phyloP scores from a whole-genome alignment of 257 asterid species.

The Solanum ahanhuiri region DNA sequence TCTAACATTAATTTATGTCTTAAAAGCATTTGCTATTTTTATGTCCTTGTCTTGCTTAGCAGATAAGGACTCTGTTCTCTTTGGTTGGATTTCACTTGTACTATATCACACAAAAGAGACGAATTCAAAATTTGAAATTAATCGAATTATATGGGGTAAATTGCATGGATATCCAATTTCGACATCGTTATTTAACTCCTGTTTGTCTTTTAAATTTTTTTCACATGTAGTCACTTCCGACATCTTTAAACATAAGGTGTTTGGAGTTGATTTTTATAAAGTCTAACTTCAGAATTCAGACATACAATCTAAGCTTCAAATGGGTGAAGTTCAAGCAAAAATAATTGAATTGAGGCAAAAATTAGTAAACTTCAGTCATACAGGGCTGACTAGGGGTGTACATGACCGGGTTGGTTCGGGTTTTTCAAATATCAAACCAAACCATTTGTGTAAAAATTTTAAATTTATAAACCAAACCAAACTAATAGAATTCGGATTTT shows the following conservation, averaged over 20 bases:
- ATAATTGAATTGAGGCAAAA: fast-evolving
- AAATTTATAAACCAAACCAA: no score
- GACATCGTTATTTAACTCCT: not conserved
- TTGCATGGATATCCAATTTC: not conserved
- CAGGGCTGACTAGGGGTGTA: no score
- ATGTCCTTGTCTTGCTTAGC: not conserved
- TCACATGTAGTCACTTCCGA: not conserved
- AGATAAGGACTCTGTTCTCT: not conserved
- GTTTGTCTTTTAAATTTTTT: fast-evolving
- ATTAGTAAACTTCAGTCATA: not conserved
- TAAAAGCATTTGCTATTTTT: not conserved
- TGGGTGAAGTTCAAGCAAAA: not conserved
- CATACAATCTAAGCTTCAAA: fast-evolving
- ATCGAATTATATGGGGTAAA: not conserved
- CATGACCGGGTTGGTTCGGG: no score
- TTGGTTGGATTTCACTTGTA: not conserved
- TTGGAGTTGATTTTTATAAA: not conserved
- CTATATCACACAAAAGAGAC: fast-evolving
- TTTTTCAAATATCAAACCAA: no score
- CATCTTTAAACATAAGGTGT: not conserved
- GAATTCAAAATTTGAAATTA: not conserved
- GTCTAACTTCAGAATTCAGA: not conserved
- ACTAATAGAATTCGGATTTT: no score
- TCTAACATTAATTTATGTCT: not conserved
- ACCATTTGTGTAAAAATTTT: no score